Evolutionary conservation across 192 early-diverging fungal genomes (phyloP), one percentile per base, ranked within the genome.

Genomic region (Coemansia sp.): DNA sequence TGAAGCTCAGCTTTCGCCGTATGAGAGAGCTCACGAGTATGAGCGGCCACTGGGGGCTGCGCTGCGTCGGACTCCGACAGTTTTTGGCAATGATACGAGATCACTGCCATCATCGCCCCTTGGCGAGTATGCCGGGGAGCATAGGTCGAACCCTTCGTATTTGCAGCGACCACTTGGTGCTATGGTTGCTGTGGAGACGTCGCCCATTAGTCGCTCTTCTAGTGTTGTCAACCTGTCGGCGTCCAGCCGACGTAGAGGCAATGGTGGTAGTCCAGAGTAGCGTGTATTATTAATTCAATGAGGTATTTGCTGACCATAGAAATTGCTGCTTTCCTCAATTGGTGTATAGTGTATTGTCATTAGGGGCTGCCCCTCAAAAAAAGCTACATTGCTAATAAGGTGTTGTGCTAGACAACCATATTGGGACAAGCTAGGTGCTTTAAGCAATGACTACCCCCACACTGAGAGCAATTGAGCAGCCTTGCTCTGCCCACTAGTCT

Each of bases 131-230:
- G 23, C 42, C 18, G 0, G 18, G 3, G 43, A 46, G n/a, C 18
- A 46, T 20, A n/a, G n/a, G 2, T 8, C 35, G 33, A 59, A 37
- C 3, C 65, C 65, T 6, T 18, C 35, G 31, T 33, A 33, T 33
- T 50, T 62, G 5, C 20, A 36, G 34, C 16, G 67, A 11, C 3
- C 60, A 9, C 35, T 38, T n/a, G 50, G 57, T 62, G 46, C 34
- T 31, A 46, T 43, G 2, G 34, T 51, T 9, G 46, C 28, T 13
- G 63, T 45, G 2, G 59, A 67, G 14, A 46, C 9, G 11, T 20
- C 14, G 63, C 40, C 73, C 0, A 66, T 69, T 1, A 75, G 73
- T 58, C 39, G 73, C 3, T 65, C 73, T 10, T 75, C 73, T 2
- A 75, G 73, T 10, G 63, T 66, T 20, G 65, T 65, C 35, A 75